These are phyloP conservation scores for Chaetomium fimeti DNA, from an alignment of 495 filamentous ascomycete genomes.

Conservation along the genomic window DNA sequence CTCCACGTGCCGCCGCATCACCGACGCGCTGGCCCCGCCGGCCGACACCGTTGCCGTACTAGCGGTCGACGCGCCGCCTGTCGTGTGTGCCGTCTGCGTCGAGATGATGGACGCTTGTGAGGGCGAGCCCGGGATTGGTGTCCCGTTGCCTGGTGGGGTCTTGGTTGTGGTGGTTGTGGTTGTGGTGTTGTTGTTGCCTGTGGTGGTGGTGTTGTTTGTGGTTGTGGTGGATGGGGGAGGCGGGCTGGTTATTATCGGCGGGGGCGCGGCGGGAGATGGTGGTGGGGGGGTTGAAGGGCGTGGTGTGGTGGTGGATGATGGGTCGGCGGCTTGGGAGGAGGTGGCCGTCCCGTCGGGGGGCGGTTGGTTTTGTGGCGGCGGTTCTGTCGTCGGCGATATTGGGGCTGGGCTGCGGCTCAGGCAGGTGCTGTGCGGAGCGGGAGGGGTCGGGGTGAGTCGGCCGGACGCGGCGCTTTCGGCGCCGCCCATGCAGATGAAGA, in stretches of 20 bases:
- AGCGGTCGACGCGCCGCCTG: constrained; percentile 13
- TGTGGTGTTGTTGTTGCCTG: neutral
- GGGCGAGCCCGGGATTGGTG: constrained; percentile 26
- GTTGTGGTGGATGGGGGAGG: neutral
- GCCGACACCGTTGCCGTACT: constrained; percentile 10
- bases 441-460: neutral
- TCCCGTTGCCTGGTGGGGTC: neutral
- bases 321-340: too few relatives aligned
- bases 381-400: neutral
- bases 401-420: constrained; percentile 1
- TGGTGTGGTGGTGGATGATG: neutral
- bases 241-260: neutral
- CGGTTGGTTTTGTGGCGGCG: neutral
- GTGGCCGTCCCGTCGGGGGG: constrained; percentile 10
- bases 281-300: neutral
- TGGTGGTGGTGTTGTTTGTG: neutral
- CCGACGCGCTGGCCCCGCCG: constrained; percentile 29
- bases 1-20: constrained; percentile 48
- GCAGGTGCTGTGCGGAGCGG: constrained; percentile 4
- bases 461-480: neutral
- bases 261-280: neutral
- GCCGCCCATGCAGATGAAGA: constrained; percentile 56
- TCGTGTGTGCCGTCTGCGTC: constrained; percentile 26
- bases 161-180: constrained; percentile 12
- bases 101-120: constrained; percentile 39